phyloP scores from a whole-genome alignment of 495 filamentous ascomycete genomes.

The Chaetomium tenue region DNA sequence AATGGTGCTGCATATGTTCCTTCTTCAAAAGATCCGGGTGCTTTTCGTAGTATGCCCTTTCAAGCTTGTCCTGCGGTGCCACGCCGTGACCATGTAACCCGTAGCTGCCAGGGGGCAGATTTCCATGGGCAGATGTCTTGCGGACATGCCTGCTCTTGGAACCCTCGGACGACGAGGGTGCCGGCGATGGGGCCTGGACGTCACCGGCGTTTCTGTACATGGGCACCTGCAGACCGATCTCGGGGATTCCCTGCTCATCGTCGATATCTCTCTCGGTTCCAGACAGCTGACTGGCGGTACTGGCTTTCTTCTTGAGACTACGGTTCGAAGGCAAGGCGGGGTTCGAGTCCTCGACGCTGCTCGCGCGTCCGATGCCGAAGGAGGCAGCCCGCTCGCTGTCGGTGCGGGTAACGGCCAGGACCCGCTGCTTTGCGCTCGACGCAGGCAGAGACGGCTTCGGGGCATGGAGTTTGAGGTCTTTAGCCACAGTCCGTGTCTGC shows the following conservation, averaged over 20 bases:
- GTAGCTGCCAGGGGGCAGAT: slow-evolving; percentile 71
- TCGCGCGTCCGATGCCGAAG: slow-evolving; percentile 71
- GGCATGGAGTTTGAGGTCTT: slow-evolving; percentile 81
- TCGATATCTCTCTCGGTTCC: slow-evolving; percentile 50
- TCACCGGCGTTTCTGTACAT: slow-evolving; percentile 94
- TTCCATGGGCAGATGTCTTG: slow-evolving; percentile 48
- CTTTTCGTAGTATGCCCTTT: slow-evolving; percentile 85
- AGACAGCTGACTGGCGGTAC: slow-evolving; percentile 54
- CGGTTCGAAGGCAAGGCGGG: slow-evolving; percentile 33
- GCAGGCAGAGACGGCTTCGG: slow-evolving; percentile 83
- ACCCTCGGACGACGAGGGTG: slow-evolving; percentile 56
- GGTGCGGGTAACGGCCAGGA: slow-evolving; percentile 80
- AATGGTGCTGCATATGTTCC: slow-evolving; percentile 52
- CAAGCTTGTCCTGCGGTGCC: slow-evolving; percentile 67
- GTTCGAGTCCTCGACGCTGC: slow-evolving; percentile 47
- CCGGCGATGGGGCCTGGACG: slow-evolving; percentile 91
- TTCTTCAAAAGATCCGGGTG: slow-evolving; percentile 79
- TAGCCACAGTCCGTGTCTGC: slow-evolving; percentile 74
- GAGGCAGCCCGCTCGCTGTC: slow-evolving; percentile 81
- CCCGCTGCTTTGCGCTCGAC: slow-evolving; percentile 73
- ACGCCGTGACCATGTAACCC: slow-evolving; percentile 82
- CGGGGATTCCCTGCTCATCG: slow-evolving; percentile 82
- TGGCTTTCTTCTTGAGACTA: slow-evolving; percentile 63
- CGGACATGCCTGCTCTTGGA: slow-evolving; percentile 61
- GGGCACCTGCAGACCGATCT: slow-evolving; percentile 85